Base-by-base conservation (phyloP, 345 rosid genomes). In the Isatis tinctoria region DNA sequence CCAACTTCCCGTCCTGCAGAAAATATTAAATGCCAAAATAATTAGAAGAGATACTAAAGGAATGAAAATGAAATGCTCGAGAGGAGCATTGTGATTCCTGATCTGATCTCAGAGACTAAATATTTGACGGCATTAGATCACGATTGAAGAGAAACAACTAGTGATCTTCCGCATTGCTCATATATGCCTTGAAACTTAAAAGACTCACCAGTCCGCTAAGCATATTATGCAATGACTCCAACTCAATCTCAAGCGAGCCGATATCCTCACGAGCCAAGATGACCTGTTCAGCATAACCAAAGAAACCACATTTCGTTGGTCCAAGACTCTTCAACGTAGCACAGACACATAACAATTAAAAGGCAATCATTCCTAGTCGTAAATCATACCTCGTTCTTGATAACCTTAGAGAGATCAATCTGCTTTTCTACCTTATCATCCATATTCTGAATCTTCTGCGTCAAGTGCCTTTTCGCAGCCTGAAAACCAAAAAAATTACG, bases 391-490 rank as follows among this genome's bases (percentile, higher is more conserved):
- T 83, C 58, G 82, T 82, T 81, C 68, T 84, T 83, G 54, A 95
- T 82, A 76, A 75, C 85, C 83, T 83, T 85, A 10, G 97, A 90
- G 60, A 90, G 81, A 78, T 85, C 91, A 79, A 83, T 87, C 76
- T 92, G 96, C 68, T 73, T 79, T 48, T 92, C 97, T 84, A 90
- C 89, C 83, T 88, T 92, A 75, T 91, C 94, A 80, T 85, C 93
- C 83, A 95, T 79, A 63, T 77, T 83, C 77, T 85, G 90, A 63
- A 95, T 87, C 70, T 92, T 80, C 74, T 92, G 96, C 2, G 96
- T 92, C 56, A 95, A 83, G 85, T 92, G 97, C 77, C 77, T 83
- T 83, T 95, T 95, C 6, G 90, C 94, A 59, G 86, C 84, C 97
- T 95, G 82, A 73, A 18, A 67, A 80, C 70, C 67, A 68, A 36